A percentile compares a stretch with the other conserved stretches of the same genome.
These are phyloP conservation scores for Russula abietina DNA, from an alignment of 768 basidiomycete genomes.

Conservation along the genomic window DNA sequence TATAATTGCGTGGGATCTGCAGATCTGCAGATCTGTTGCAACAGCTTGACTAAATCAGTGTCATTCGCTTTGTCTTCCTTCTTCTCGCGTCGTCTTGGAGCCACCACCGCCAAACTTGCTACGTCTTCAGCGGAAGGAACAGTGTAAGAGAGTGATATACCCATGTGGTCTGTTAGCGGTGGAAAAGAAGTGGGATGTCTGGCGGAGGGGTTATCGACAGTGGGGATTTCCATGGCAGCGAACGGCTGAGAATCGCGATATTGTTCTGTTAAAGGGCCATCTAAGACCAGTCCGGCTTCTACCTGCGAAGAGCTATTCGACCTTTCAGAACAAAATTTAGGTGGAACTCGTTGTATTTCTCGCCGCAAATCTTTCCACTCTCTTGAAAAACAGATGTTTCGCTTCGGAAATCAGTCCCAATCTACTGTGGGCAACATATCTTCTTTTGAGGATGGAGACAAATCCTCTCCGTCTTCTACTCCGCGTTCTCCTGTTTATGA, in stretches of 20 bases:
- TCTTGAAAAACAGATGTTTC: too few relatives aligned
- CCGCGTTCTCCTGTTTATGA: constrained; percentile 56
- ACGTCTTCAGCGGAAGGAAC: too few relatives aligned
- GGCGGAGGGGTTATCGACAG: too few relatives aligned
- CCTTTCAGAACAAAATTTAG: neutral
- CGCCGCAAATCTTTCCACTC: too few relatives aligned
- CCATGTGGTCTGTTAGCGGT: too few relatives aligned
- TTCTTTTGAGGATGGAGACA: constrained; percentile 28
- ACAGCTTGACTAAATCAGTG: constrained; percentile 83
- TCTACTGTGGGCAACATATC: constrained; percentile 29
- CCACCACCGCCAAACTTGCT: constrained; percentile 60
- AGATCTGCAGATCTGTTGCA: constrained; percentile 93
- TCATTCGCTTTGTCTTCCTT: constrained; percentile 64
- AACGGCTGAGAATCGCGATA: too few relatives aligned
- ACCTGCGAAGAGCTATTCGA: neutral
- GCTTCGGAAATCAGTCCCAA: constrained; percentile 27
- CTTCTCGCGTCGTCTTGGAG: constrained; percentile 54
- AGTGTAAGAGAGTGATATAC: too few relatives aligned
- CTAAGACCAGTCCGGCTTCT: neutral
- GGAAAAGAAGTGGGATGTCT: too few relatives aligned
- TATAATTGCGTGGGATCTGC: too few relatives aligned
- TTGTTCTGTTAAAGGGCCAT: too few relatives aligned
- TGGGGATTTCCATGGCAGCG: too few relatives aligned
- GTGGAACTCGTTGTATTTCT: too few relatives aligned
- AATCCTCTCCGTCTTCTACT: constrained; percentile 38